Base-by-base conservation (phyloP, 768 basidiomycete genomes). In the Clitopilus passeckerianus region DNA sequence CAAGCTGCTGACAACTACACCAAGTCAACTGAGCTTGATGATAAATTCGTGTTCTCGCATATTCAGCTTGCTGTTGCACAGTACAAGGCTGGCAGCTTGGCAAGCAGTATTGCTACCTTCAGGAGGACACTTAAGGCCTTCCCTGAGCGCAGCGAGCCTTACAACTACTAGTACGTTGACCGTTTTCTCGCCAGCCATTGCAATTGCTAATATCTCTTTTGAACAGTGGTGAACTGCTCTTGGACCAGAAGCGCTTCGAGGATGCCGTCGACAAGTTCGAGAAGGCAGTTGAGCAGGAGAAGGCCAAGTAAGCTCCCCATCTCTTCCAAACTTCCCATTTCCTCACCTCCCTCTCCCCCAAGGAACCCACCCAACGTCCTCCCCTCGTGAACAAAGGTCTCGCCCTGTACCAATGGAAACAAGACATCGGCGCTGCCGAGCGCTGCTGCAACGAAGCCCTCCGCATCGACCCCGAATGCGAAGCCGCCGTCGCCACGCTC, bases 41-140 rank as follows among this genome's bases (percentile, higher is more conserved):
- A 87, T 57, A 67, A 78, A 34, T 99, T 98, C 67, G 94, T 98
- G 61, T 99, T 98, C 80, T 91, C 89, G 61, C 97, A 98, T 66
- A 96, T 99, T 61, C 96, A 99, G 69, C 83, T 93, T 57, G 97
- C 96, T 1, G 97, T 98, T 22, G 97, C 96, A 35, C 90, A 93
- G 71, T 99, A 98, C 85, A 98, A 98, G 80, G 71, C 83, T 58
- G 90, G 85, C 33, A 82, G 91, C 62, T 67, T 89, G 10, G 85
- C 82, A 18, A 88, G 87, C 63, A 89, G 89, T 67, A 94, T 96
- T 91, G 90, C 88, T 15, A 91, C 88, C 9, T 99, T 98, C 84
- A 79, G 94, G 65, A 76, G 84, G 66, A 91, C 95, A 44, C 77
- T 98, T 71, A 84, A 86, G 65, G 77, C 84, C 4, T 97, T 98